Evolutionary conservation across 495 filamentous ascomycete species (phyloP).

Genomic region (Tuber calosporum): DNA sequence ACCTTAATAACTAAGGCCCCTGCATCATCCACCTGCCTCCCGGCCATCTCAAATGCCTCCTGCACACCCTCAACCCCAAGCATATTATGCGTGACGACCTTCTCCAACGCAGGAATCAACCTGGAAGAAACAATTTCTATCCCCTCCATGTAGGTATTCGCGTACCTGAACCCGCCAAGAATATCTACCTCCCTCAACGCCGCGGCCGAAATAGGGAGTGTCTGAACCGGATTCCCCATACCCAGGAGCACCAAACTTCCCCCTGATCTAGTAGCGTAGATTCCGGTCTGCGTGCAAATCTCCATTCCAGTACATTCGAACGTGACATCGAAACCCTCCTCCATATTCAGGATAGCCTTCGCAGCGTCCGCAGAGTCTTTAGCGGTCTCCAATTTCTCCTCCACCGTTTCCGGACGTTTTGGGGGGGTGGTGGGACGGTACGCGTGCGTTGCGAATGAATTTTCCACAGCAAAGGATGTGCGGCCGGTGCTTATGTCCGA

Average conservation of each 20-base stretch:
- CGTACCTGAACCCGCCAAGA: conserved; percentile 85
- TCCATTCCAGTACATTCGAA: conserved; percentile 93
- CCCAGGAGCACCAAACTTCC: conserved; percentile 81
- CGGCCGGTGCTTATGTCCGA: conserved; percentile 76
- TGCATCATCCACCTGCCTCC: conserved; percentile 65
- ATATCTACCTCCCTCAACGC: conserved; percentile 85
- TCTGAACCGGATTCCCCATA: conserved; percentile 89
- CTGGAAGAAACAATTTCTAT: conserved; percentile 63
- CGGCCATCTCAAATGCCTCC: conserved; percentile 73
- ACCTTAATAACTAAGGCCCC: conserved; percentile 81
- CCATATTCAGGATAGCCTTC: conserved; percentile 47
- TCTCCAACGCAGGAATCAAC: conserved; percentile 51
- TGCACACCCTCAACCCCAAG: conserved; percentile 56
- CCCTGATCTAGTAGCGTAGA: conserved; percentile 73
- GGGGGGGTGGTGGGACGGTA: not conserved
- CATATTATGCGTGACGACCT: conserved; percentile 70
- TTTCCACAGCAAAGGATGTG: conserved; percentile 63
- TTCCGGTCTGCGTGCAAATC: conserved; percentile 73
- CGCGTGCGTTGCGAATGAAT: conserved; percentile 63
- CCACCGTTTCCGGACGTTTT: conserved; percentile 50
- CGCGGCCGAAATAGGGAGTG: conserved; percentile 73
- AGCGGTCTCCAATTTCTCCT: conserved; percentile 56
- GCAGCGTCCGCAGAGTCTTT: conserved; percentile 43
- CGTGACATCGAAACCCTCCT: conserved; percentile 64
- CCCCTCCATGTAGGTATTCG: conserved; percentile 76